Conservation (phyloP, 75 land plant genomes). For the Pinus albicaulis region DNA sequence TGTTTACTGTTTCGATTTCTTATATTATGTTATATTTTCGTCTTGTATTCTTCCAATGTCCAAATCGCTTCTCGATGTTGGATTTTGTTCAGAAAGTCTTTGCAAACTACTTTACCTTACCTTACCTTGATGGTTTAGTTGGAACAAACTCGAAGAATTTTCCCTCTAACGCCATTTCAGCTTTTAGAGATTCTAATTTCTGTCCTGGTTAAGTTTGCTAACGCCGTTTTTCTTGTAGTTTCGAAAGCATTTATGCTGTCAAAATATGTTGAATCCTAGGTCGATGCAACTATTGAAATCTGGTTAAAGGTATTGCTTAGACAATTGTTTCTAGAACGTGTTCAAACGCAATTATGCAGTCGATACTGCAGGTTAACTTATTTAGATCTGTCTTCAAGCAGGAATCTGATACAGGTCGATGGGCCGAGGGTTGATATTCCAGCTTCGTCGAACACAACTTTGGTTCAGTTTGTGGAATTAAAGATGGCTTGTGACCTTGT, state of each 20-base stretch:
- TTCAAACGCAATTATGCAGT: neutral
- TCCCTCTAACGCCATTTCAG: too few relatives aligned
- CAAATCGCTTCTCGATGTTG: too few relatives aligned
- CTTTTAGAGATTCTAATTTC: neutral
- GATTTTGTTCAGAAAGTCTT: too few relatives aligned
- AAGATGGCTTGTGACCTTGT: too few relatives aligned
- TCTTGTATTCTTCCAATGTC: too few relatives aligned
- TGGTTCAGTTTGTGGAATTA: neutral
- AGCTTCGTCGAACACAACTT: neutral
- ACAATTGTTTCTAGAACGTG: neutral
- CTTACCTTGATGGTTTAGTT: too few relatives aligned
- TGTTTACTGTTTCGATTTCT: too few relatives aligned
- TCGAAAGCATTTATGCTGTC: neutral
- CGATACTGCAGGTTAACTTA: neutral
- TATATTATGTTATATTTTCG: too few relatives aligned
- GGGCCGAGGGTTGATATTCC: neutral
- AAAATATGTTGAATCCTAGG: neutral
- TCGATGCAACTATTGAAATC: neutral
- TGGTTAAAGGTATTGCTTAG: neutral
- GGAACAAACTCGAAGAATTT: too few relatives aligned
- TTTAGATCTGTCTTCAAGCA: neutral
- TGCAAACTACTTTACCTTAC: too few relatives aligned
- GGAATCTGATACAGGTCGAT: neutral
- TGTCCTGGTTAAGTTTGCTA: neutral
- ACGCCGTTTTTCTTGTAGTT: neutral